Evolutionary conservation across 2,329 filamentous ascomycete genomes (phyloP).

Genomic region (Apiospora pterosperma): DNA sequence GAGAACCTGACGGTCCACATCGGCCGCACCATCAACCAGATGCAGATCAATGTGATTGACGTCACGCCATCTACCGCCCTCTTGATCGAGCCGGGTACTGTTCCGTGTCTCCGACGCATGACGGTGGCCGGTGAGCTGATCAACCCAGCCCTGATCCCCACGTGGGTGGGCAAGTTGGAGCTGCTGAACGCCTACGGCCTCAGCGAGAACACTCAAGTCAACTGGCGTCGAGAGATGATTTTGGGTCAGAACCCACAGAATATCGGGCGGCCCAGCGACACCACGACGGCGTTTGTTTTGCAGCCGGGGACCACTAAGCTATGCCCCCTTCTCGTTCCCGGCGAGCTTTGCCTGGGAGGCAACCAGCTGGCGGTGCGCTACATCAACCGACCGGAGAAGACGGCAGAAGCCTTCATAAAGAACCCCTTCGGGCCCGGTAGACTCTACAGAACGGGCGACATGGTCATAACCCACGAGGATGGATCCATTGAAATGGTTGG

Average conservation of each 20-base stretch:
- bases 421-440: conserved; percentile 4
- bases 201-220: conserved; percentile 11
- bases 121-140: conserved; percentile 9
- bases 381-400: conserved; percentile 8
- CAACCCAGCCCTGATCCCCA: conserved; percentile 6
- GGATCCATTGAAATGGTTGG: conserved; percentile 31
- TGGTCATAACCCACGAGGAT: conserved; percentile 23
- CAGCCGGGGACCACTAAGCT: conserved; percentile 5
- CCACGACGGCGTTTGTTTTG: conserved; percentile 8
- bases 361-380: conserved; percentile 8
- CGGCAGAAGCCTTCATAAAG: conserved; percentile 6
- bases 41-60: conserved; percentile 8
- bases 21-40: conserved; percentile 7
- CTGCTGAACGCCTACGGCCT: conserved; percentile 9
- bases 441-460: conserved; percentile 32
- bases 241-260: conserved; percentile 7
- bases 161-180: conserved; percentile 8
- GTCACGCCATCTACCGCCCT: conserved; percentile 7
- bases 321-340: conserved; percentile 6
- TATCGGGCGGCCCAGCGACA: conserved; percentile 7
- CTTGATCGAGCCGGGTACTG: conserved; percentile 4
- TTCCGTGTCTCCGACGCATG: conserved; percentile 6
- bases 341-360: conserved; percentile 11
- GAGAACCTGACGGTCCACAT: conserved; percentile 5
- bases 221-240: conserved; percentile 8